A percentile compares a stretch with the other conserved stretches of the same genome.
phyloP scores from a whole-genome alignment of 495 filamentous ascomycete species.

The Baudoinia panamericana region DNA sequence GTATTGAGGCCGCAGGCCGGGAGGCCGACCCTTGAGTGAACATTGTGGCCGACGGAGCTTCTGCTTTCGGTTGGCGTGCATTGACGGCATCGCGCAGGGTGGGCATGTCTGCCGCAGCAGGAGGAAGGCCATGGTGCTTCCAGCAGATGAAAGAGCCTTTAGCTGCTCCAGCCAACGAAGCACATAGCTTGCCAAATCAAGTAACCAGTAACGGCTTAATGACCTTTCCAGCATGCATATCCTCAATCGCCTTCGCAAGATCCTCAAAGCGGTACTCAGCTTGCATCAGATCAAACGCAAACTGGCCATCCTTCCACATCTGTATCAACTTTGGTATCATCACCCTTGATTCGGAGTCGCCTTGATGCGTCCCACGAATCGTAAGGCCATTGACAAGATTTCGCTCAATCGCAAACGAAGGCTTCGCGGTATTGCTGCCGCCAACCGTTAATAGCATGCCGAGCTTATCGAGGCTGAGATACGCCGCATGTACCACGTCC shows the following conservation, averaged over 20 bases:
- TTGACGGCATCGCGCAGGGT: too few relatives aligned
- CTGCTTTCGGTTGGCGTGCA: too few relatives aligned
- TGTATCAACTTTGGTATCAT: constrained; percentile 16
- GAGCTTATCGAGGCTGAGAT: constrained; percentile 3
- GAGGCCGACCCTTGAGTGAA: too few relatives aligned
- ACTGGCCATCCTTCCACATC: constrained; percentile 9
- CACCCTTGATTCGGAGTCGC: constrained; percentile 10
- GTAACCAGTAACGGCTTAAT: constrained; percentile 14
- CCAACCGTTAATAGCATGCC: constrained; percentile 12
- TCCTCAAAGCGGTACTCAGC: constrained; percentile 12
- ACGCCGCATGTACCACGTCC: constrained; percentile 1
- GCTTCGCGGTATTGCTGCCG: constrained; percentile 2
- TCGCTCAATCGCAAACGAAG: neutral
- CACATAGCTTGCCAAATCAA: constrained; percentile 3
- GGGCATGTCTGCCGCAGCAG: too few relatives aligned
- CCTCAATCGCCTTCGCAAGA: constrained; percentile 7
- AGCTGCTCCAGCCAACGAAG: too few relatives aligned
- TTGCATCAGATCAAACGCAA: constrained; percentile 14
- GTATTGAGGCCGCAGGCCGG: too few relatives aligned
- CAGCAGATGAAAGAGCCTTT: too few relatives aligned
- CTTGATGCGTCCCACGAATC: constrained; percentile 14
- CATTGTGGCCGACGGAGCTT: too few relatives aligned
- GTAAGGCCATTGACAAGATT: constrained; percentile 12
- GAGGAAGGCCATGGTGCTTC: too few relatives aligned
- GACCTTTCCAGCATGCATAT: constrained; percentile 9